phyloP scores from a whole-genome alignment of 805 yeast genomes.

The Nakazawaea pomicola region DNA sequence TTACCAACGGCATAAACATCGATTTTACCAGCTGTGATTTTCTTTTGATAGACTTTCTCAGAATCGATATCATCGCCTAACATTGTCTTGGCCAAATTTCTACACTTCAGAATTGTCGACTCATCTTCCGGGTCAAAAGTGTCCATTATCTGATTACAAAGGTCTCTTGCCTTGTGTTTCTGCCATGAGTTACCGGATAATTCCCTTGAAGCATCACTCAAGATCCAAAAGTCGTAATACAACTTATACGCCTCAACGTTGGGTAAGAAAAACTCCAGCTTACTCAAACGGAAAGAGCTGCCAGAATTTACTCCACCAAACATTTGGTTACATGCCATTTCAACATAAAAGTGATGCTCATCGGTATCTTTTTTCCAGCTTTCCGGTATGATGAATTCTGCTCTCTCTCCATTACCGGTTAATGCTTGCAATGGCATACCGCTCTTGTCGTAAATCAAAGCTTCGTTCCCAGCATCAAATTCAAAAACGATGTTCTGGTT shows the following conservation, averaged over 20 bases:
- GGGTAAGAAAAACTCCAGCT: slow-evolving; percentile 79
- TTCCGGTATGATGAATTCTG: slow-evolving; percentile 63
- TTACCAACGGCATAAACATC: slow-evolving; percentile 87
- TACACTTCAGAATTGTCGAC: slow-evolving; percentile 51
- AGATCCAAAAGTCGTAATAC: slow-evolving; percentile 77
- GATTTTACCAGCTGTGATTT: slow-evolving; percentile 28
- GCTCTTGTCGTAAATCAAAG: slow-evolving; percentile 60
- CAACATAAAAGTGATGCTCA: slow-evolving; percentile 70
- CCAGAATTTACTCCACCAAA: slow-evolving; percentile 69
- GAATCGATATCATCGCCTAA: slow-evolving; percentile 66
- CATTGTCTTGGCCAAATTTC: slow-evolving; percentile 56
- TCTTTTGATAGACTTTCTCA: slow-evolving; percentile 54
- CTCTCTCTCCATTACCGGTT: slow-evolving; percentile 80
- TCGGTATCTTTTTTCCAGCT: slow-evolving; percentile 42
- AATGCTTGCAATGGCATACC: slow-evolving; percentile 80
- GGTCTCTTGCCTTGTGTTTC: slow-evolving; percentile 72
- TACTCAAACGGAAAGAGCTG: slow-evolving; percentile 58
- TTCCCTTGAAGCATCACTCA: slow-evolving; percentile 90
- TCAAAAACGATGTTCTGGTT: slow-evolving; percentile 47
- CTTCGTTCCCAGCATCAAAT: slow-evolving; percentile 88
- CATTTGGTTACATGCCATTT: slow-evolving; percentile 93
- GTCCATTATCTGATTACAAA: slow-evolving; percentile 82
- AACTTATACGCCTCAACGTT: slow-evolving; percentile 75
- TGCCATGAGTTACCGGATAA: slow-evolving; percentile 72
- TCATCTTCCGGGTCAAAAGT: slow-evolving; percentile 70